A percentile compares a stretch with the other conserved stretches of the same genome.
Evolutionary conservation across 495 filamentous ascomycete genomes (phyloP).

Genomic region (Elaphomyces granulatus): DNA sequence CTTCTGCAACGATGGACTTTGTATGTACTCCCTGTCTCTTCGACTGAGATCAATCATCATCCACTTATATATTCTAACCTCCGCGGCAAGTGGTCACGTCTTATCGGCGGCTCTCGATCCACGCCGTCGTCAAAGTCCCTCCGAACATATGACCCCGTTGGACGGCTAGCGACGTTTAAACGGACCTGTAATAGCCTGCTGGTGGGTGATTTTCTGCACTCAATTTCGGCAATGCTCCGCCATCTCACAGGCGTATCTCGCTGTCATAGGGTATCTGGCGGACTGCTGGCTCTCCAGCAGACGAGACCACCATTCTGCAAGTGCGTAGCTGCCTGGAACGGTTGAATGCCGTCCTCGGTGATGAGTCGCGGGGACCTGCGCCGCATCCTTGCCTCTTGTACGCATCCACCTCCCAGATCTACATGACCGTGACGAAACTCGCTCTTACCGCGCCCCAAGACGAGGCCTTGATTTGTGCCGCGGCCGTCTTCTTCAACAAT

Average conservation of each 20-base stretch:
- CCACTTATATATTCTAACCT: conserved; percentile 4
- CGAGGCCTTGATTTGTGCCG: conserved; percentile 64
- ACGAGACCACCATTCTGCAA: conserved; percentile 36
- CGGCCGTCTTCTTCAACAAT: conserved; percentile 72
- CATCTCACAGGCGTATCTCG: not conserved
- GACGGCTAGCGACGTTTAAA: conserved; percentile 82
- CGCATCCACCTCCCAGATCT: conserved; percentile 71
- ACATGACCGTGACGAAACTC: conserved; percentile 72
- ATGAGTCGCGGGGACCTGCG: conserved; percentile 74
- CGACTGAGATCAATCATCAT: not conserved
- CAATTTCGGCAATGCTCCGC: not conserved
- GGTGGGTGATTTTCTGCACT: conserved; percentile 31
- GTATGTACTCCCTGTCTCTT: not conserved
- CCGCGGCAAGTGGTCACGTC: conserved; percentile 59
- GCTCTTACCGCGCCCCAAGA: conserved; percentile 64
- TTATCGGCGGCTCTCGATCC: conserved; percentile 67
- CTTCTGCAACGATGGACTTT: conserved; percentile 7
- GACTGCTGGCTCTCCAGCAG: conserved; percentile 37
- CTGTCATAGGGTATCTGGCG: conserved; percentile 61
- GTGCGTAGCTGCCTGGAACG: conserved; percentile 44
- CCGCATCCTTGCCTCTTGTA: conserved; percentile 83
- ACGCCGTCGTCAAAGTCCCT: conserved; percentile 42
- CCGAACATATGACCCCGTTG: conserved; percentile 59
- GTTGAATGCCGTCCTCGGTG: conserved; percentile 65
- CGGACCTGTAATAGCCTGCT: conserved; percentile 72